Evolutionary conservation across 2,329 filamentous ascomycete species (phyloP).

Genomic region (Amphichorda felina): DNA sequence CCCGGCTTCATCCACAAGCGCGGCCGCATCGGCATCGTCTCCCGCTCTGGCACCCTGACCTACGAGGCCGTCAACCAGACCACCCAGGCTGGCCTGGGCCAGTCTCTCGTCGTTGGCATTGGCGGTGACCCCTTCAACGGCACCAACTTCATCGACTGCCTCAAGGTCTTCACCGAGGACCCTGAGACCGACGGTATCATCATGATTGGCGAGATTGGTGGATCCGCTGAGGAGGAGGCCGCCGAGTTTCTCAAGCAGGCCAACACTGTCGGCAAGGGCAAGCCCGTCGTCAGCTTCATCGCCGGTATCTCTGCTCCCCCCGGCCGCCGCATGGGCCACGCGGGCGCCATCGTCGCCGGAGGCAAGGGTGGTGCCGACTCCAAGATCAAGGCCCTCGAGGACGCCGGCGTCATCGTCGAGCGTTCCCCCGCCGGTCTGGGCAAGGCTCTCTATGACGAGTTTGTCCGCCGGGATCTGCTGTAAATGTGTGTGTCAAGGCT

Average conservation of each 20-base stretch:
- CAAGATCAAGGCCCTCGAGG: slow-evolving; percentile 92
- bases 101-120: slow-evolving; percentile 96
- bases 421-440: slow-evolving; percentile 84
- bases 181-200: slow-evolving; percentile 97
- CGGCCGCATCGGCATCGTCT: slow-evolving; percentile 96
- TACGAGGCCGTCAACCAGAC: slow-evolving; percentile 99
- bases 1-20: slow-evolving; percentile 99
- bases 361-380: slow-evolving; percentile 97
- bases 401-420: slow-evolving; percentile 91
- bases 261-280: slow-evolving; percentile 75
- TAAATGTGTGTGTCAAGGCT: slow-evolving; percentile 36
- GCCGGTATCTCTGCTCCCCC: slow-evolving; percentile 96
- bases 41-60: slow-evolving; percentile 92
- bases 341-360: slow-evolving; percentile 92
- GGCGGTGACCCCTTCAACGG: slow-evolving; percentile 97
- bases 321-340: slow-evolving; percentile 96
- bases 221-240: slow-evolving; percentile 93
- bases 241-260: slow-evolving; percentile 88
- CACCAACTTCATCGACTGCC: slow-evolving; percentile 99
- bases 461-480: slow-evolving; percentile 90
- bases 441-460: slow-evolving; percentile 89
- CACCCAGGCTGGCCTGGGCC: slow-evolving; percentile 88
- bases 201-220: slow-evolving; percentile 99
- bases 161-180: slow-evolving; percentile 93
- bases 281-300: slow-evolving; percentile 97